phyloP scores from a whole-genome alignment of 192 early-diverging fungal species.

The Linderina pennispora region DNA sequence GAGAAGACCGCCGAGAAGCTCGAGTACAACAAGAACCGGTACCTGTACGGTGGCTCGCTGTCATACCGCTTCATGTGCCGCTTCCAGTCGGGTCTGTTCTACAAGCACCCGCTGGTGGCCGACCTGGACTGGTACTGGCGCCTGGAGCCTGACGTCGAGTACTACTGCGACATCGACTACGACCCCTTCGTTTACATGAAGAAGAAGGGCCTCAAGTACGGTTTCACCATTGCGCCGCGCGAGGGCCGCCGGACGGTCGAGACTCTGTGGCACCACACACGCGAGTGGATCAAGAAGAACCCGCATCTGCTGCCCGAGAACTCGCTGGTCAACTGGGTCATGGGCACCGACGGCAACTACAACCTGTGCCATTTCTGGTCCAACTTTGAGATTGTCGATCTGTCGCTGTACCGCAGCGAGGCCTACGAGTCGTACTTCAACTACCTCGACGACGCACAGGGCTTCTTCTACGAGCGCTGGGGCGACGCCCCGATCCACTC shows the following conservation, averaged over 20 bases:
- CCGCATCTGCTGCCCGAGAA: slow-evolving; percentile 17
- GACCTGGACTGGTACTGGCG: slow-evolving; percentile 70
- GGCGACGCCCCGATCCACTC: slow-evolving; percentile 63
- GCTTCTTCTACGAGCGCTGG: slow-evolving; percentile 64
- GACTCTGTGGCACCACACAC: slow-evolving; percentile 54
- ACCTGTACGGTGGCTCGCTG: slow-evolving; percentile 62
- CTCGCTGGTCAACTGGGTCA: slow-evolving; percentile 46
- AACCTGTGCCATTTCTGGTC: slow-evolving; percentile 74
- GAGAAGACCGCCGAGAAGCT: slow-evolving; percentile 31
- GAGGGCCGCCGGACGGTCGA: slow-evolving; percentile 57
- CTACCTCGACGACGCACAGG: slow-evolving; percentile 51
- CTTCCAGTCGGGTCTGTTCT: slow-evolving; percentile 60
- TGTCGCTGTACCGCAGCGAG: slow-evolving; percentile 50
- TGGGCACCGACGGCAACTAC: slow-evolving; percentile 53
- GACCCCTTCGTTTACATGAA: slow-evolving; percentile 69
- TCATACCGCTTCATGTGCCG: slow-evolving; percentile 74
- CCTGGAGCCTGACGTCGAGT: slow-evolving; percentile 66
- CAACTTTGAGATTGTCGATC: slow-evolving; percentile 68
- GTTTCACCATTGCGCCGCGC: slow-evolving; percentile 58
- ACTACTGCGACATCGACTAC: slow-evolving; percentile 66
- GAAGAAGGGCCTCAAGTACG: slow-evolving; percentile 63
- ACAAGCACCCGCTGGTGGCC: slow-evolving; percentile 52
- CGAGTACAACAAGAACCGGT: slow-evolving; percentile 40
- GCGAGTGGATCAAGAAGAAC: slow-evolving; percentile 48
- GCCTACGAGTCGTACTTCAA: slow-evolving; percentile 55